A percentile compares a stretch with the other conserved stretches of the same genome.
phyloP scores from a whole-genome alignment of 1,139 yeast genomes.

The Magnusiomyces sp. region DNA sequence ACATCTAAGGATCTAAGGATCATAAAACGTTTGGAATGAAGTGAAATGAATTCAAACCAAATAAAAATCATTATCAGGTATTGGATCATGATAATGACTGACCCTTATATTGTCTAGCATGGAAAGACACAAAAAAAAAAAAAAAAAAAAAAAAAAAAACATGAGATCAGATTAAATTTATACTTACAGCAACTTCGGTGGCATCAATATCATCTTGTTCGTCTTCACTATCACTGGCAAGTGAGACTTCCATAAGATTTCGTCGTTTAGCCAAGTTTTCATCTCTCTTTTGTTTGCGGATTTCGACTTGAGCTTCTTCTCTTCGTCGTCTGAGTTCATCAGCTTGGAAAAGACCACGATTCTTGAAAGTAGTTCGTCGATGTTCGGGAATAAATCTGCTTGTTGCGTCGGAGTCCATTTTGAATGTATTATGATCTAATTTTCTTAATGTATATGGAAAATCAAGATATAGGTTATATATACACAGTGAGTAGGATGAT shows the following conservation, averaged over 20 bases:
- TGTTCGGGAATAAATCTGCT: conserved; percentile 91
- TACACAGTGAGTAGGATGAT: not conserved
- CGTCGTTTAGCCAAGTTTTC: conserved; percentile 91
- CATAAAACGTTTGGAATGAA: too few species aligned
- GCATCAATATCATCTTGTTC: conserved; percentile 28
- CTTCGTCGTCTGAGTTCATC: conserved; percentile 97
- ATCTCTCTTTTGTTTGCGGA: conserved; percentile 93
- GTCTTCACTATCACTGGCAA: conserved; percentile 42
- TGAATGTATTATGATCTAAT: not conserved
- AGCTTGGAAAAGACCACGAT: conserved; percentile 87
- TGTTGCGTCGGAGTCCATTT: conserved; percentile 73
- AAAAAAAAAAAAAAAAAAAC: not conserved
- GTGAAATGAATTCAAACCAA: too few species aligned
- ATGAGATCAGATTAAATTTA: too few species aligned
- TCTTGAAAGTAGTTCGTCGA: conserved; percentile 93
- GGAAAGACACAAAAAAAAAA: not conserved
- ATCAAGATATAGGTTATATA: not conserved
- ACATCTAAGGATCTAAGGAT: too few species aligned
- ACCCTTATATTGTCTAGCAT: too few species aligned
- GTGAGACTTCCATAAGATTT: conserved; percentile 46
- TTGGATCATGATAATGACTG: too few species aligned
- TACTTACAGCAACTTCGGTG: not conserved
- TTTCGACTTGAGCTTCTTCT: conserved; percentile 94
- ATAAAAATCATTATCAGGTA: too few species aligned
- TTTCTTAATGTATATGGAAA: not conserved